phyloP scores from a whole-genome alignment of 306 rosid genomes.

The Prunus salicina region DNA sequence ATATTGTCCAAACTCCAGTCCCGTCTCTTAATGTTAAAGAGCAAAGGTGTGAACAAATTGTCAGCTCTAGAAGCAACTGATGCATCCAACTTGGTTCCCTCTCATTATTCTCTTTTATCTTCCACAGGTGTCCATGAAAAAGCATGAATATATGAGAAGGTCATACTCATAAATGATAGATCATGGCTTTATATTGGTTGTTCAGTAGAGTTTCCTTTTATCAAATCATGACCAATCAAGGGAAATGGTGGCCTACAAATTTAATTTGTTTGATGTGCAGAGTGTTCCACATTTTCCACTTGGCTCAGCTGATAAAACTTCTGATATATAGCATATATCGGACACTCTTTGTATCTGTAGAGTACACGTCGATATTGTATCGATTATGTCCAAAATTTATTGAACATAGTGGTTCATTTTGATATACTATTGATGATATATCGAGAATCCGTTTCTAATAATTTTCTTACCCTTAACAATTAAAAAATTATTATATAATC shows the following conservation, averaged over 20 bases:
- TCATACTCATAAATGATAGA: not conserved
- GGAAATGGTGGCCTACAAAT: slow-evolving; percentile 16
- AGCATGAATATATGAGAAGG: not conserved
- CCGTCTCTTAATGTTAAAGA: slow-evolving; percentile 19
- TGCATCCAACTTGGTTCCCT: not conserved
- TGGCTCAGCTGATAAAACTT: slow-evolving; percentile 1
- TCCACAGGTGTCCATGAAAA: slow-evolving; percentile 15
- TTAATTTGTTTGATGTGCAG: slow-evolving; percentile 13
- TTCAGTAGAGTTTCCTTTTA: not conserved
- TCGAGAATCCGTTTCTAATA: too few species aligned
- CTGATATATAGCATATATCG: too few species aligned
- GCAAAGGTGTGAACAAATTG: slow-evolving; percentile 7
- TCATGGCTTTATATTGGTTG: slow-evolving; percentile 3
- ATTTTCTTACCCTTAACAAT: not conserved
- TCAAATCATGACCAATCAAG: slow-evolving; percentile 31
- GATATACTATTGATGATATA: too few species aligned
- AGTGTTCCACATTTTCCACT: slow-evolving; percentile 21
- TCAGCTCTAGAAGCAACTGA: slow-evolving; percentile 28
- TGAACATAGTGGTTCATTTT: too few species aligned
- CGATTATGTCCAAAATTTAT: too few species aligned
- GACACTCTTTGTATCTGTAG: too few species aligned
- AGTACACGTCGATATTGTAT: too few species aligned
- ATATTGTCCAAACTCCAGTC: slow-evolving; percentile 20
- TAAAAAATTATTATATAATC: not conserved
- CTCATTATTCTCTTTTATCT: slow-evolving; percentile 7